phyloP scores from a whole-genome alignment of 78 protist genomes.

The Dictyostelium firmibasis region DNA sequence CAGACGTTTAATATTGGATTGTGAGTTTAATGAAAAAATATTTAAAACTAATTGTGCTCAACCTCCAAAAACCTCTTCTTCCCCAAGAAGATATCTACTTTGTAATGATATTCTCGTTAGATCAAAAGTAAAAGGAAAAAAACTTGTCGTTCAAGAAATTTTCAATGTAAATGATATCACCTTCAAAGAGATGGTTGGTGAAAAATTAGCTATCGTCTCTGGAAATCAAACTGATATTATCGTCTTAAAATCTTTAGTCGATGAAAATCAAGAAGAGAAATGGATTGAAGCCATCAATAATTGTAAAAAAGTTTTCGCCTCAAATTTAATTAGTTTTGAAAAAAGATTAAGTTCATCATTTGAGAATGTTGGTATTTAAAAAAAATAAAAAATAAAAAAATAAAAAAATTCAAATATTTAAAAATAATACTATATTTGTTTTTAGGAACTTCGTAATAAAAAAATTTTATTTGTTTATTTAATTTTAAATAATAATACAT shows the following conservation, averaged over 20 bases:
- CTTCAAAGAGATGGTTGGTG: conserved; percentile 50
- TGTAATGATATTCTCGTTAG: conserved; percentile 49
- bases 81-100: conserved; percentile 5
- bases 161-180: conserved; percentile 18
- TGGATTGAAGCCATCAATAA: not conserved
- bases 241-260: conserved; percentile 17
- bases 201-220: not conserved
- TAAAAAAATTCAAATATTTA: too few species aligned
- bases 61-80: not conserved
- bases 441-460: too few species aligned
- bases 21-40: conserved; percentile 18
- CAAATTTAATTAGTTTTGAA: not conserved
- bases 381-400: not conserved
- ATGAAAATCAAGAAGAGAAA: conserved; percentile 36
- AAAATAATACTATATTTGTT: too few species aligned
- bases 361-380: not conserved
- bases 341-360: not conserved
- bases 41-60: not conserved
- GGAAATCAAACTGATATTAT: not conserved
- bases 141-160: conserved; percentile 15
- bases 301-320: not conserved
- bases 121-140: conserved; percentile 47
- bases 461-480: too few species aligned
- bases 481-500: too few species aligned
- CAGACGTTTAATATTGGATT: conserved; percentile 18